A percentile compares a stretch with the other conserved stretches of the same genome.
Evolutionary conservation across 169 alveolate species (phyloP).

Genomic region (Amoebophrya sp.): DNA sequence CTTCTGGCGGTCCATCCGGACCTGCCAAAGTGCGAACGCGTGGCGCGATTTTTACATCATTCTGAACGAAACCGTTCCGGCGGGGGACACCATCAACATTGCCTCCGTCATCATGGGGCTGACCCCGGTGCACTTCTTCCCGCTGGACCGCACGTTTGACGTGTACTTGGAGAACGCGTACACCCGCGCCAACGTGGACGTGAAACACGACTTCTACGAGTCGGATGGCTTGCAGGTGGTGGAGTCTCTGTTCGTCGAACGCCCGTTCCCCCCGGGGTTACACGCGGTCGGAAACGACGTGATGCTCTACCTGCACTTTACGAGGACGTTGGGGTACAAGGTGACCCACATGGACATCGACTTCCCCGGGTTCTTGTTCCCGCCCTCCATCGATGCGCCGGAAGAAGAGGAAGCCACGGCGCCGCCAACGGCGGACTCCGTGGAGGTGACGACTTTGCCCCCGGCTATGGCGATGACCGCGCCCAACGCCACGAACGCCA

Average conservation of each 20-base stretch:
- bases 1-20: not conserved
- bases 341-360: not conserved
- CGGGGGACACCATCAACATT: not conserved
- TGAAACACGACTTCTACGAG: constrained; percentile 18
- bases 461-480: not conserved
- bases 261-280: not conserved
- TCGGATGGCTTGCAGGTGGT: not conserved
- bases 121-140: not conserved
- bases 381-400: not conserved
- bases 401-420: not conserved
- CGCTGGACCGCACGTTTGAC: not conserved
- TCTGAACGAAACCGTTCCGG: not conserved
- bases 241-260: not conserved
- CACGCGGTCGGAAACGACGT: not conserved
- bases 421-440: not conserved
- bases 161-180: not conserved
- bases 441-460: not conserved
- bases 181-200: not conserved
- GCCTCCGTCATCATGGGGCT: not conserved
- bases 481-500: not conserved
- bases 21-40: not conserved
- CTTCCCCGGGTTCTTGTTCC: not conserved
- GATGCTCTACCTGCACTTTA: not conserved
- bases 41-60: not conserved
- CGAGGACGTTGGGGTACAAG: not conserved